Conservation (phyloP, 345 rosid genomes). For the Cardamine resedifolia region DNA sequence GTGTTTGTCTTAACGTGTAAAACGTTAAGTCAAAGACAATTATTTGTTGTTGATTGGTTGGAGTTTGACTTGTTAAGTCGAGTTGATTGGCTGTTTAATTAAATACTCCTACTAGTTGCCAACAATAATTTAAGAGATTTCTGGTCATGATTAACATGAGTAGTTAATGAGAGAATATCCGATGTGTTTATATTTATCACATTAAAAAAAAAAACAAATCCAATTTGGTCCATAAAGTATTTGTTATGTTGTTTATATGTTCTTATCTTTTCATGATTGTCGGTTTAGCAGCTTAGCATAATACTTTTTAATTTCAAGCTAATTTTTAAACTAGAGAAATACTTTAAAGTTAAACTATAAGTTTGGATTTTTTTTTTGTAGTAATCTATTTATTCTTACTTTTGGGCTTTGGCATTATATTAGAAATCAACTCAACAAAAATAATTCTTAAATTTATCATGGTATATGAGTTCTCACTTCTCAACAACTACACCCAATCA, state of each 20-base stretch:
- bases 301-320: background rate
- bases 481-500: background rate
- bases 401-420: background rate
- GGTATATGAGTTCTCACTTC: too few relatives aligned
- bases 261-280: background rate
- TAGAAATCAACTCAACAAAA: background rate
- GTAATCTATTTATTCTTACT: background rate
- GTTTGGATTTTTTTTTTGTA: background rate
- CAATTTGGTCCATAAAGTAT: background rate
- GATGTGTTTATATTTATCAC: background rate
- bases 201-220: background rate
- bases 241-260: conserved; percentile 17
- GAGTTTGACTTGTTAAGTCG: conserved; percentile 17
- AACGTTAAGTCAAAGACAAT: conserved; percentile 25
- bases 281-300: background rate
- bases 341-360: too few relatives aligned
- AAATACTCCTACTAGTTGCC: conserved; percentile 9
- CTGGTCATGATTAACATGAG: conserved; percentile 6
- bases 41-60: conserved; percentile 20
- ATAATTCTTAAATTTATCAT: too few relatives aligned
- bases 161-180: conserved; percentile 20
- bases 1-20: conserved; percentile 26
- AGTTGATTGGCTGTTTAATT: conserved; percentile 18
- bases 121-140: background rate
- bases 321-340: background rate